Base-by-base conservation (phyloP, 371 early-diverging fungal genomes). In the Mucor saturninus region DNA sequence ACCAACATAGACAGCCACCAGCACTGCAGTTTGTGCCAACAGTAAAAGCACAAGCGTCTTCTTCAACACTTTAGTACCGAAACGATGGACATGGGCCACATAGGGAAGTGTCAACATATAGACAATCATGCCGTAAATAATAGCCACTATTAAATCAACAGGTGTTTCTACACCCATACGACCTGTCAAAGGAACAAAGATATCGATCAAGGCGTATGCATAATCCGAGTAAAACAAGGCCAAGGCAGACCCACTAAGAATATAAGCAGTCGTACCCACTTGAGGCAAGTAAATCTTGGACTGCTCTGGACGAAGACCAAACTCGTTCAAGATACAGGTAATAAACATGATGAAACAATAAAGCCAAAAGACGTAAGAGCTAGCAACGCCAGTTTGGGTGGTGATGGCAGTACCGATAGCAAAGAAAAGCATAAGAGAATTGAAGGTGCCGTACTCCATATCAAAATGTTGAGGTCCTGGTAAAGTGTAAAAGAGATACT, bases 141-240 rank as follows among this genome's bases (percentile, higher is more conserved):
- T 65, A 1, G 86, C 81, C 10, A 90, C 83, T 61, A 92, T 87
- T 11, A 80, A 56, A 67, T 92, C 92, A 5, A 84, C 87, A 42
- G 92, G 89, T 0, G 88, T 82, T 30, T 87, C 83, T 0, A 81
- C 77, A 28, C 92, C 92, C 71, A 88, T 87, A 40, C 92, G 85
- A 5, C 91, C 92, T 0, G 90, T 86, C 59, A 92, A 70, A 0
- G 92, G 92, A 3, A 92, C 89, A 77, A 92, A 88, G 15, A 90
- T 76, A 59, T 88, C 84, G 29, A 89, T 70, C 58, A 86, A 58
- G 15, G 83, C 79, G 61, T 75, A 81, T 10, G 75, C 67, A 40
- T 80, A 73, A 40, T 79, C 83, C 10, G 77, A 75, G 59, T 82
- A 83, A 38, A 86, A 56, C 26, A 79, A 62, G 0, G 81, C 71